These are phyloP conservation scores for Fusarium sp. DNA, from an alignment of 2,329 filamentous ascomycete genomes.

Conservation along the genomic window DNA sequence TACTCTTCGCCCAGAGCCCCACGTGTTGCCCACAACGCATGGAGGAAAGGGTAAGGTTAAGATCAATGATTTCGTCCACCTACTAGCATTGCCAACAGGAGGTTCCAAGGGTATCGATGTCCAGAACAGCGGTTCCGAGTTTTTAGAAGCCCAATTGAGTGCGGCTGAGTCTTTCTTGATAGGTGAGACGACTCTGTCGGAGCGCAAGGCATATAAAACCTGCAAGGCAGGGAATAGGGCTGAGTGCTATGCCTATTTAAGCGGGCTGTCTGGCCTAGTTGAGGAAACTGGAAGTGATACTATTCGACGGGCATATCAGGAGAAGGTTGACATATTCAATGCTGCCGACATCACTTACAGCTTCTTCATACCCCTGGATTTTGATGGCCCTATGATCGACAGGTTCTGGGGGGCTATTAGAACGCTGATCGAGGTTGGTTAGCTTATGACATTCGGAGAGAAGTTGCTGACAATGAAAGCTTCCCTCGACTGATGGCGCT, in stretches of 20 bases:
- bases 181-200: conserved; percentile 42
- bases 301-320: conserved; percentile 46
- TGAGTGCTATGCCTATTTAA: conserved; percentile 42
- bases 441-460: background rate
- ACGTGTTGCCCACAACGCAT: conserved; percentile 7
- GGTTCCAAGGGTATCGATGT: background rate
- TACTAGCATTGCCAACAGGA: conserved; percentile 36
- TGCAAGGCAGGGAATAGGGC: conserved; percentile 39
- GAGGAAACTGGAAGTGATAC: conserved; percentile 41
- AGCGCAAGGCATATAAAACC: conserved; percentile 47
- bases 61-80: conserved; percentile 23
- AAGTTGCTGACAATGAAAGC: conserved; percentile 24
- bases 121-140: conserved; percentile 1
- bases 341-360: conserved; percentile 53
- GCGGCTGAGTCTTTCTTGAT: conserved; percentile 46
- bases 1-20: conserved; percentile 26
- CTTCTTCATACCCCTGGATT: conserved; percentile 55
- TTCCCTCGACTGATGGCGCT: conserved; percentile 6
- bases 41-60: conserved; percentile 2
- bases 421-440: conserved; percentile 46
- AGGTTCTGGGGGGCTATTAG: conserved; percentile 60
- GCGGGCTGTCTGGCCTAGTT: conserved; percentile 34
- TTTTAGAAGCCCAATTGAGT: conserved; percentile 40
- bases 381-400: conserved; percentile 51
- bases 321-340: conserved; percentile 55